Conservation (phyloP, 2,329 filamentous ascomycete species). For the Neofusicoccum ribis region DNA sequence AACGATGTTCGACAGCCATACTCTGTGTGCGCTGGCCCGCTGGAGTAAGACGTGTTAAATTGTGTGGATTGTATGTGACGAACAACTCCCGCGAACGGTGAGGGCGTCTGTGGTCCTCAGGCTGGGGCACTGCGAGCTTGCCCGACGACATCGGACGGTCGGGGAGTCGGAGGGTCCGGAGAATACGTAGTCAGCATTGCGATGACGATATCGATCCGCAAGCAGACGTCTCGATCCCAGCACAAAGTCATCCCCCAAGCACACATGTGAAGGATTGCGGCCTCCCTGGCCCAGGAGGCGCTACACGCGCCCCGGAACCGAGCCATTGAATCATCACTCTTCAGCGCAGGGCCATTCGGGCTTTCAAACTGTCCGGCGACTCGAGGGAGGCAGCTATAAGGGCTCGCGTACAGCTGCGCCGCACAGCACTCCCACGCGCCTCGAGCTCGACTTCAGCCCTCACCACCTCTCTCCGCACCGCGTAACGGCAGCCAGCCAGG, state of each 20-base stretch:
- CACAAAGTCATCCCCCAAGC: slow-evolving; percentile 7
- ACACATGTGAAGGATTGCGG: background rate
- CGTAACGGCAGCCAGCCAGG: no score
- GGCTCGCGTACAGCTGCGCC: background rate
- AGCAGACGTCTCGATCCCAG: slow-evolving; percentile 5
- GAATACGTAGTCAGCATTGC: no score
- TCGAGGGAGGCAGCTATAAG: background rate
- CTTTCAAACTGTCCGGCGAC: slow-evolving; percentile 4
- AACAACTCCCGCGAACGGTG: no score
- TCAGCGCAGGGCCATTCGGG: background rate
- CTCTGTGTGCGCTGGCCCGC: no score
- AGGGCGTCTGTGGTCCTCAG: no score
- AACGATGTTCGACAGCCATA: no score
- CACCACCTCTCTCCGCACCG: no score
- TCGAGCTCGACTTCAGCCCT: background rate
- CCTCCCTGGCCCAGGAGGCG: background rate
- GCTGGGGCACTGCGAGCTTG: background rate
- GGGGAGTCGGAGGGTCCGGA: background rate
- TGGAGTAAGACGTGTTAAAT: no score
- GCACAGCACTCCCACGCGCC: background rate
- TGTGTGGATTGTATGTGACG: no score
- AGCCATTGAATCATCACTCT: slow-evolving; percentile 16
- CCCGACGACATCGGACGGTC: background rate
- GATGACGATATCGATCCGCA: slow-evolving; percentile 8
- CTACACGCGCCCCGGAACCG: background rate